A percentile compares a stretch with the other conserved stretches of the same genome.
Evolutionary conservation across 1,139 yeast genomes (phyloP).

Genomic region (Taiozyma sp.): DNA sequence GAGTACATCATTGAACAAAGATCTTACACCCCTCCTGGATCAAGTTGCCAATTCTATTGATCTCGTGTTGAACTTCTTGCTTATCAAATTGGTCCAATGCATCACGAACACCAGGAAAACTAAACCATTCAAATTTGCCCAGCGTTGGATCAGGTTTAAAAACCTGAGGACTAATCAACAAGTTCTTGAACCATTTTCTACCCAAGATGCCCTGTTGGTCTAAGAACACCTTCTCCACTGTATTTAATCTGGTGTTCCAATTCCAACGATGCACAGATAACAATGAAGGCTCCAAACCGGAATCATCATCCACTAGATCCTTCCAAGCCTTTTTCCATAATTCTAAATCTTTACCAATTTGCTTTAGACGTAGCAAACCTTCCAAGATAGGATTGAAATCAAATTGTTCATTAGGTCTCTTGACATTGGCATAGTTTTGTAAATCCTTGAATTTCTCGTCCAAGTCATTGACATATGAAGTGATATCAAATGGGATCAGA

Average conservation of each 20-base stretch:
- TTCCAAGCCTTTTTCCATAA: constrained; percentile 56
- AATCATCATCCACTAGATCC: constrained; percentile 32
- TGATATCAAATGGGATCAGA: constrained; percentile 64
- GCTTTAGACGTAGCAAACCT: constrained; percentile 31
- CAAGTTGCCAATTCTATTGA: constrained; percentile 41
- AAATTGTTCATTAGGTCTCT: constrained; percentile 17
- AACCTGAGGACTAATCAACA: constrained; percentile 66
- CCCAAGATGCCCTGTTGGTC: constrained; percentile 35
- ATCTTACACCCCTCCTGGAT: constrained; percentile 28
- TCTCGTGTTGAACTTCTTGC: constrained; percentile 51
- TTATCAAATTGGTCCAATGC: constrained; percentile 39
- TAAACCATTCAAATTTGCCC: constrained; percentile 49
- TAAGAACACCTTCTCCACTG: constrained; percentile 52
- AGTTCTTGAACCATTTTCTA: constrained; percentile 67
- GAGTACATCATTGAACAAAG: constrained; percentile 7
- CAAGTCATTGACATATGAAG: constrained; percentile 42
- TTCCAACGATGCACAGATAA: constrained; percentile 70
- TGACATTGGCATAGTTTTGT: constrained; percentile 33
- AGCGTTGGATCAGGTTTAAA: constrained; percentile 43
- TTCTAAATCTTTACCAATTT: constrained; percentile 36
- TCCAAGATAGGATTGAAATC: constrained; percentile 26
- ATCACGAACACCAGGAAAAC: constrained; percentile 77
- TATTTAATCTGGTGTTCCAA: constrained; percentile 67
- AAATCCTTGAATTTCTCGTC: constrained; percentile 45
- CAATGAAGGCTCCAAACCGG: constrained; percentile 60